These are phyloP conservation scores for Zanthoxylum bungeanum DNA, from an alignment of 345 rosid species.

Conservation along the genomic window DNA sequence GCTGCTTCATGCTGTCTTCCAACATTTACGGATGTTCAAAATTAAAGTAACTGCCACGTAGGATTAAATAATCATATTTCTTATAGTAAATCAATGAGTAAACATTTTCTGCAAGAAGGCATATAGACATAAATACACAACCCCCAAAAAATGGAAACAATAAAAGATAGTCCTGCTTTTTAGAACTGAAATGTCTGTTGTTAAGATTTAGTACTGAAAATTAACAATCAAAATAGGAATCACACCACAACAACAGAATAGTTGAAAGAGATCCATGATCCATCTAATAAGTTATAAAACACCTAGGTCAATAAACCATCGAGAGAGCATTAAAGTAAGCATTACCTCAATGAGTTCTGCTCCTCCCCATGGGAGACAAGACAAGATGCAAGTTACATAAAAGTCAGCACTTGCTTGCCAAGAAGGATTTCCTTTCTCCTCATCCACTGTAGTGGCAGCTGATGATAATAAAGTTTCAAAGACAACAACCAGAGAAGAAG, in stretches of 20 bases:
- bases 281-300: constrained; percentile 12
- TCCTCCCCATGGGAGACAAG: constrained; percentile 98
- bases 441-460: constrained; percentile 94
- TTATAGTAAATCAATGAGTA: not conserved
- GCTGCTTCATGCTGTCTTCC: no score
- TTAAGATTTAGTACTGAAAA: not conserved
- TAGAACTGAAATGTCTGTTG: not conserved
- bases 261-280: not conserved
- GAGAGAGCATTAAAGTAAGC: constrained; percentile 2
- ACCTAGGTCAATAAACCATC: constrained; percentile 9
- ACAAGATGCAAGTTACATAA: constrained; percentile 77
- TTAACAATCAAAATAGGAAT: not conserved
- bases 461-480: constrained; percentile 89
- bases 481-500: constrained; percentile 75
- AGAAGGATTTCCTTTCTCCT: constrained; percentile 93
- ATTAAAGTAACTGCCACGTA: not conserved
- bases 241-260: not conserved
- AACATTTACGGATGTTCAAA: not conserved
- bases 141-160: not conserved
- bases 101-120: not conserved
- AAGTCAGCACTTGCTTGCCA: constrained; percentile 96
- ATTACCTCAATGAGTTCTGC: constrained; percentile 86
- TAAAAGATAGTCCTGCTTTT: not conserved
- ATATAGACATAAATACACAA: not conserved
- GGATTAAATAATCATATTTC: not conserved